phyloP scores from a whole-genome alignment of 1,284 basidiomycete genomes.

The Cutaneotrichosporon cutaneum region DNA sequence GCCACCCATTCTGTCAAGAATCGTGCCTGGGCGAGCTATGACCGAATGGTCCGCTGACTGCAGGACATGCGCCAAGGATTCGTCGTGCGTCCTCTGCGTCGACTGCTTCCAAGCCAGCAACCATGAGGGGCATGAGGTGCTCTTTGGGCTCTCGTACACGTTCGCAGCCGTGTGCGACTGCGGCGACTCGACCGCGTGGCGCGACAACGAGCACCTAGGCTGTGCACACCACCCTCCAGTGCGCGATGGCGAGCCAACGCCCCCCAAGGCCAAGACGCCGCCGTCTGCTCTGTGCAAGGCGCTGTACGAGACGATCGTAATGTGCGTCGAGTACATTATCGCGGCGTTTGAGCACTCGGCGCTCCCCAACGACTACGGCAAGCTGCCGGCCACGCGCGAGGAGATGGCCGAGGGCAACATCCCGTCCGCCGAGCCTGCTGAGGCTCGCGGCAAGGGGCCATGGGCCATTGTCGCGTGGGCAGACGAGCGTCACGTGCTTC shows the following conservation, averaged over 20 bases:
- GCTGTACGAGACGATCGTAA: conserved; percentile 70
- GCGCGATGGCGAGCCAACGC: conserved; percentile 32
- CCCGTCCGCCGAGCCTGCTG: conserved; percentile 35
- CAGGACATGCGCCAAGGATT: conserved; percentile 84
- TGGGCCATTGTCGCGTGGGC: conserved; percentile 91
- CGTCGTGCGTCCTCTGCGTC: conserved; percentile 82
- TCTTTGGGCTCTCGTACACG: conserved; percentile 85
- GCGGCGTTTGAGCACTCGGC: conserved; percentile 82
- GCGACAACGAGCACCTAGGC: conserved; percentile 56
- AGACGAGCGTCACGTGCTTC: conserved; percentile 94
- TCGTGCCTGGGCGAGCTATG: conserved; percentile 2
- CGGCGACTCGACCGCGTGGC: conserved; percentile 84
- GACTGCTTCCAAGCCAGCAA: conserved; percentile 81
- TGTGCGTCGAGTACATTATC: conserved; percentile 78
- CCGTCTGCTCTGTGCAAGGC: conserved; percentile 65
- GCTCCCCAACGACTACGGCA: conserved; percentile 62
- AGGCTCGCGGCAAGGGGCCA: conserved; percentile 61
- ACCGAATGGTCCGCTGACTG: conserved; percentile 1
- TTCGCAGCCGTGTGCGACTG: conserved; percentile 91
- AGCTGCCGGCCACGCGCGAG: conserved; percentile 65
- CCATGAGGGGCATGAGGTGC: conserved; percentile 81
- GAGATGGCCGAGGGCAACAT: conserved; percentile 50
- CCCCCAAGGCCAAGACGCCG: conserved; percentile 21
- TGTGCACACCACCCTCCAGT: conserved; percentile 68
- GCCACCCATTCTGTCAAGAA: background rate